Percentiles rank a stretch among this genome's conserved stretches.
These are phyloP conservation scores for Letharia columbiana DNA, from an alignment of 495 filamentous ascomycete genomes.

Conservation along the genomic window DNA sequence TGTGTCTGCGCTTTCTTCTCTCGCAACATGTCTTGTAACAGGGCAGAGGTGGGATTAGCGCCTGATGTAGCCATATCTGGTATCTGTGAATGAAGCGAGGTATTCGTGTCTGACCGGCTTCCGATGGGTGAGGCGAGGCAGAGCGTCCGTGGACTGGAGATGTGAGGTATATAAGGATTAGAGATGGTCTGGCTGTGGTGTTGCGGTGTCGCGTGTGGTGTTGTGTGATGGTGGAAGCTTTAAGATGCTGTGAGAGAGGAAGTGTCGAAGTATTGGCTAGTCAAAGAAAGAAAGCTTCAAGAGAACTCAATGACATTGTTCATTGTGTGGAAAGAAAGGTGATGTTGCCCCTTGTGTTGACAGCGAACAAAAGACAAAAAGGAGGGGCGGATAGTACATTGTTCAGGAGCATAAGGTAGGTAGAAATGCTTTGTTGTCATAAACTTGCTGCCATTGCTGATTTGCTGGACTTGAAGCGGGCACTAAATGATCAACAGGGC, in stretches of 20 bases:
- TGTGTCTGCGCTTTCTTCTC: slow-evolving; percentile 33
- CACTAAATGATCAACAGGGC: neutral
- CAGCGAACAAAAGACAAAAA: neutral
- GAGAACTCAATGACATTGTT: slow-evolving; percentile 7
- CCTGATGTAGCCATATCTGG: slow-evolving; percentile 4
- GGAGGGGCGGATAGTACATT: neutral
- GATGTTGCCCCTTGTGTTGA: neutral
- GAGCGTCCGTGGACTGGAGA: neutral
- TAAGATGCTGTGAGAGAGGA: neutral
- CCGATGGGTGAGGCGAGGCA: neutral
- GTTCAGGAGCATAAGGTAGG: neutral
- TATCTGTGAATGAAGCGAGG: neutral
- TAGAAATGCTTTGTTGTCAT: neutral
- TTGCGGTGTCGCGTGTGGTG: neutral
- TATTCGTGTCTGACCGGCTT: neutral
- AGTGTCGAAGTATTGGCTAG: neutral
- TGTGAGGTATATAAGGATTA: neutral
- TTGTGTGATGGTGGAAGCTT: neutral
- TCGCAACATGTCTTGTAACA: slow-evolving; percentile 42
- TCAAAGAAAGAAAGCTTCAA: neutral
- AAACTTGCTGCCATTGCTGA: neutral
- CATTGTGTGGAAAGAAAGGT: neutral
- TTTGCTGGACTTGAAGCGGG: neutral
- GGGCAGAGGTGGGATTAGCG: slow-evolving; percentile 37
- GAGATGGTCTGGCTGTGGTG: no score